phyloP scores from a whole-genome alignment of 108 stramenopile genomes.

The Skeletonema potamos region DNA sequence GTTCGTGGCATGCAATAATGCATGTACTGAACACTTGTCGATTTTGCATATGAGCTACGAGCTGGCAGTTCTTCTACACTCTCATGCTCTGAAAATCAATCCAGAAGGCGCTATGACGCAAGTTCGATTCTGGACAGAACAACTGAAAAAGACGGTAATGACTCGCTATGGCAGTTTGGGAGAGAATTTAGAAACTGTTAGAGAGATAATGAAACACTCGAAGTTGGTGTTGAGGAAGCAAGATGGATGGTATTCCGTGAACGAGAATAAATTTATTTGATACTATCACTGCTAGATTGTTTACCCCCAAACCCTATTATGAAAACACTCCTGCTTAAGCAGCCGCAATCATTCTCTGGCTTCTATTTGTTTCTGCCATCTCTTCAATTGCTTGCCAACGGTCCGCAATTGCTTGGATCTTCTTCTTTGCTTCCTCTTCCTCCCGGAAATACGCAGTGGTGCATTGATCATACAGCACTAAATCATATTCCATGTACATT shows the following conservation, averaged over 20 bases:
- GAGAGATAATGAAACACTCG: constrained; percentile 67
- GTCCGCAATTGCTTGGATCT: constrained; percentile 71
- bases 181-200: constrained; percentile 53
- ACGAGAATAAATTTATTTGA: constrained; percentile 44
- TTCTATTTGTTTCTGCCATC: constrained; percentile 40
- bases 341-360: constrained; percentile 44
- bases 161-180: constrained; percentile 67
- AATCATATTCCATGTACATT: constrained; percentile 95
- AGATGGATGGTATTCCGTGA: constrained; percentile 37
- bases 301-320: neutral
- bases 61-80: constrained; percentile 32
- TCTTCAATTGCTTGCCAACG: constrained; percentile 80
- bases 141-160: constrained; percentile 68
- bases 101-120: constrained; percentile 18
- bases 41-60: constrained; percentile 77
- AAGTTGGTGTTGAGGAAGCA: constrained; percentile 53
- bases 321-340: constrained; percentile 5
- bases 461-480: constrained; percentile 87
- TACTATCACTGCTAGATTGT: neutral
- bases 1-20: constrained; percentile 60
- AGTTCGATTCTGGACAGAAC: constrained; percentile 79
- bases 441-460: constrained; percentile 80
- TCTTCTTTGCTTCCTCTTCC: constrained; percentile 89
- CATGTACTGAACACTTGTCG: constrained; percentile 79
- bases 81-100: constrained; percentile 7